These are phyloP conservation scores for Phanerochaete carnosa DNA, from an alignment of 768 basidiomycete genomes.

Conservation along the genomic window DNA sequence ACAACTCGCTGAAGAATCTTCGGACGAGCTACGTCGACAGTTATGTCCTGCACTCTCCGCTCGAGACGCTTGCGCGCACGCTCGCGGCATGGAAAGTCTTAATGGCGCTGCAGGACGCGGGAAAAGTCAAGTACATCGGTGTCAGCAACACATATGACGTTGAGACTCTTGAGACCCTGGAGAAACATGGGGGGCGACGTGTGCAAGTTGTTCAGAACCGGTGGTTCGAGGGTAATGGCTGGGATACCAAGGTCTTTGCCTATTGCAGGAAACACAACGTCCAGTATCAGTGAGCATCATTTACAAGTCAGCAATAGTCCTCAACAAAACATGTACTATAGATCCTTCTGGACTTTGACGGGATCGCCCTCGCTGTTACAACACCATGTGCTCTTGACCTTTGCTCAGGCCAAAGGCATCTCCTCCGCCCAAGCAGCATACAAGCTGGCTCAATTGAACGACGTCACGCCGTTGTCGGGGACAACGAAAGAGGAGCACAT, in stretches of 20 bases:
- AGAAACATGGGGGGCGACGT: constrained; percentile 41
- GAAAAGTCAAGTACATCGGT: constrained; percentile 62
- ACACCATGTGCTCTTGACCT: constrained; percentile 41
- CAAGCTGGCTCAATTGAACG: constrained; percentile 62
- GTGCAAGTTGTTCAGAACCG: constrained; percentile 80
- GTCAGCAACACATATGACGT: constrained; percentile 78
- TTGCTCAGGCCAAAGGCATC: constrained; percentile 45
- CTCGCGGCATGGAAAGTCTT: constrained; percentile 69
- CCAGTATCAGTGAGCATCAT: constrained; percentile 62
- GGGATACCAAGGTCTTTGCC: constrained; percentile 62
- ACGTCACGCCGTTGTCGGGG: constrained; percentile 72
- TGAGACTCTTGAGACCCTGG: constrained; percentile 47
- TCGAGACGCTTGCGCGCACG: constrained; percentile 55
- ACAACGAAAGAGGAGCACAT: constrained; percentile 68
- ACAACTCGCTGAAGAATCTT: constrained; percentile 63
- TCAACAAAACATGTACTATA: constrained; percentile 24
- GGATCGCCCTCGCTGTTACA: constrained; percentile 65
- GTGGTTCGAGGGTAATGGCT: constrained; percentile 80
- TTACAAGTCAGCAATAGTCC: background rate
- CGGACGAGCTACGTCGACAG: constrained; percentile 73
- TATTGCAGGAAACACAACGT: constrained; percentile 64
- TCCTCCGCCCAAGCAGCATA: constrained; percentile 68
- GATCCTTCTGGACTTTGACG: constrained; percentile 86
- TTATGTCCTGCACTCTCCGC: constrained; percentile 75
- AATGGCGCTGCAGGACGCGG: constrained; percentile 58